Base-by-base conservation (phyloP, 169 alveolate species). In the Plasmodium coatneyi region DNA sequence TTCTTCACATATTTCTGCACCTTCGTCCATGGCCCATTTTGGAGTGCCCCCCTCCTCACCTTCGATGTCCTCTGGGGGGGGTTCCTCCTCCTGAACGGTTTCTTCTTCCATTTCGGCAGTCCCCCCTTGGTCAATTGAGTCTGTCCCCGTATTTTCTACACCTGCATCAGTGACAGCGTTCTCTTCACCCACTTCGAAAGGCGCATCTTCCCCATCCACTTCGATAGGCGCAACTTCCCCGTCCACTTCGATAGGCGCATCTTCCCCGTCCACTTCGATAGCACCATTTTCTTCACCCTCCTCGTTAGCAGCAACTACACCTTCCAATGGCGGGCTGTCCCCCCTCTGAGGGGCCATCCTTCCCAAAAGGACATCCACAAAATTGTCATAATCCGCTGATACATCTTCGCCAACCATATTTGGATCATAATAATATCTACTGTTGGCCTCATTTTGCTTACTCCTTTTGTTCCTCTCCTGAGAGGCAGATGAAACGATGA, bases 391-490 rank as follows among this genome's bases (percentile, higher is more conserved):
- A 22, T 6, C 78, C 41, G 25, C 70, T 14, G 0, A 22, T 25
- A 32, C 81, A 70, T 86, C 43, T 34, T 74, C 84, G 43, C 16
- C 30, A 49, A 74, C 39, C 39, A 34, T 16, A 22, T 76, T 84
- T 72, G 43, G 41, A 32, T 86, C 93, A 49, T 30, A 32, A 41
- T 86, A 86, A 56, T 86, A 86, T 74, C 93, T 86, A 46, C 16
- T 86, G 80, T 36, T 86, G 43, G 66, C 39, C 66, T 86, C 93
- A 10, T 19, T 74, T 74, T 1, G 46, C 70, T 46, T 86, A 36
- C 41, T 70, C 71, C 6, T 74, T 86, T 86, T 86, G 34, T 32
- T 32, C 6, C 70, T 86, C 19, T 86, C 93, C 49, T 78, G 74
- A 70, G 93, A 74, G 41, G 84, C 34, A 43, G 30, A 41, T 46